Conservation (phyloP, 768 basidiomycete genomes). For the Serendipita sp. region DNA sequence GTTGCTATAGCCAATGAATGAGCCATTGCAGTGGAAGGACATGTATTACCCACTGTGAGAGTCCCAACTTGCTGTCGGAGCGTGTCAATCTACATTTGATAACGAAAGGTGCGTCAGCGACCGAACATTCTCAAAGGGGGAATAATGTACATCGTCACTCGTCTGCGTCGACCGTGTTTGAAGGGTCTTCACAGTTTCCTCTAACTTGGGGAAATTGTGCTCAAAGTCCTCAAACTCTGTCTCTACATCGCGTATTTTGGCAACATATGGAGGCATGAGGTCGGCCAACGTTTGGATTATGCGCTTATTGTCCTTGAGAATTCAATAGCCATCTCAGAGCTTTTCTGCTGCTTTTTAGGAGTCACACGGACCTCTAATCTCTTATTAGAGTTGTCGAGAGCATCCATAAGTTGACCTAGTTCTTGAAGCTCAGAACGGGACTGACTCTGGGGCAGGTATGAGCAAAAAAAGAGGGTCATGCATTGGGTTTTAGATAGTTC, state of each 20-base stretch:
- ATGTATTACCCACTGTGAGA: background rate
- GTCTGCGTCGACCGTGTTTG: background rate
- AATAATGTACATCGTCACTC: background rate
- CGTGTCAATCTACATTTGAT: background rate
- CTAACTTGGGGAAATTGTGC: background rate
- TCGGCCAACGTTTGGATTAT: background rate
- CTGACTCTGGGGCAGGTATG: background rate
- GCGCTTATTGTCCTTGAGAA: background rate
- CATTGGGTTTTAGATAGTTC: background rate
- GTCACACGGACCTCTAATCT: background rate
- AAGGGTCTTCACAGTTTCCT: background rate
- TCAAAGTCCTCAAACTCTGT: slow-evolving; percentile 8
- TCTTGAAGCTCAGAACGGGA: background rate
- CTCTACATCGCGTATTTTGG: slow-evolving; percentile 7
- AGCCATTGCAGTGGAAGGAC: background rate
- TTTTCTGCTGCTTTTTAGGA: background rate
- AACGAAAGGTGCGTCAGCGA: background rate
- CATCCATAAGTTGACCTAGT: background rate
- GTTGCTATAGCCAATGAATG: background rate
- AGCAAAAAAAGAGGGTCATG: background rate
- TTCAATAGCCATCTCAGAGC: too few relatives aligned
- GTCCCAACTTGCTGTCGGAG: background rate
- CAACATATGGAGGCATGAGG: background rate
- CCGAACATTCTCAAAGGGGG: background rate
- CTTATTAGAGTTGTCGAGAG: background rate